These are phyloP conservation scores for Kazachstania sp. DNA, from an alignment of 1,139 yeast genomes.

Conservation along the genomic window DNA sequence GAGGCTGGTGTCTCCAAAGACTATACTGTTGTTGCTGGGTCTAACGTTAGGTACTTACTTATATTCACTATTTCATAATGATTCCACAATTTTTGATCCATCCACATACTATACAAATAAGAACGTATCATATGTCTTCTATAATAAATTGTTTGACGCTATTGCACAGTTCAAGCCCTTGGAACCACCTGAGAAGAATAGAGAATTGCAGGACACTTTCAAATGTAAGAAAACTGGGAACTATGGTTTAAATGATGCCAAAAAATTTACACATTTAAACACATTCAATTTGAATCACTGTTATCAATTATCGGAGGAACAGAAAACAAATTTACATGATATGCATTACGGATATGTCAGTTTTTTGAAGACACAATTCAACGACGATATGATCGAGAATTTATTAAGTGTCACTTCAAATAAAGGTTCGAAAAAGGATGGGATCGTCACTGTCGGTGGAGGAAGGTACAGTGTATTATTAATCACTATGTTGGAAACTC, in stretches of 20 bases:
- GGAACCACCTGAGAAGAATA: conserved; percentile 7
- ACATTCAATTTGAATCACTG: conserved; percentile 18
- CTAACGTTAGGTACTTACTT: background rate
- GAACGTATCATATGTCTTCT: conserved; percentile 1
- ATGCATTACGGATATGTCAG: conserved; percentile 48
- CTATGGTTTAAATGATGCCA: conserved; percentile 7
- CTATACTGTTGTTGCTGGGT: background rate
- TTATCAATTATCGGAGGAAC: conserved; percentile 37
- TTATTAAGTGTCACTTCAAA: background rate
- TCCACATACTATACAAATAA: background rate
- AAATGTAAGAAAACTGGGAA: conserved; percentile 10
- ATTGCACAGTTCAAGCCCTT: conserved; percentile 7
- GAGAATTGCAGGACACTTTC: background rate
- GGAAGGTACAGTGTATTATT: conserved; percentile 50
- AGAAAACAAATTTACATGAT: conserved; percentile 39
- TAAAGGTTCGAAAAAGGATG: conserved; percentile 37
- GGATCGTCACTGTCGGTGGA: conserved; percentile 58
- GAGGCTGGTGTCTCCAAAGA: background rate
- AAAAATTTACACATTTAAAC: conserved; percentile 9
- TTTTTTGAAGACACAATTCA: conserved; percentile 25
- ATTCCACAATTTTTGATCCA: background rate
- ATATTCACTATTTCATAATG: background rate
- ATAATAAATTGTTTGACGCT: conserved; percentile 6
- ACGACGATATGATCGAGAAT: background rate
- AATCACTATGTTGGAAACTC: conserved; percentile 42